Percentiles rank a stretch among this genome's conserved stretches.
These are phyloP conservation scores for Plantago rigida DNA, from an alignment of 305 asterid genomes.

Conservation along the genomic window DNA sequence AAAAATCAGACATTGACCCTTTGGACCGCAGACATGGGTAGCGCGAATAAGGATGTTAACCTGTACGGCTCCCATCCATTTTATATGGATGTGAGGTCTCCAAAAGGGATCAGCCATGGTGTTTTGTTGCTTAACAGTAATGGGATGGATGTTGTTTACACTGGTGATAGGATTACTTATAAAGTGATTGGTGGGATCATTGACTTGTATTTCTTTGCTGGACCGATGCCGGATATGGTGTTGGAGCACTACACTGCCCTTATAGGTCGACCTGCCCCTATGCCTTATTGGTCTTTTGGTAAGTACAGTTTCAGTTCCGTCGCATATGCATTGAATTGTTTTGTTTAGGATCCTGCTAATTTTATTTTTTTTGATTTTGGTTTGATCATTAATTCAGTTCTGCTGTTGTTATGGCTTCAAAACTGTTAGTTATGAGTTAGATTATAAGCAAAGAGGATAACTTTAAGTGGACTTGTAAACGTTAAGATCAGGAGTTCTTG, in stretches of 20 bases:
- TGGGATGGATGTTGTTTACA: conserved; percentile 75
- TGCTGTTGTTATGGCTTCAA: too few species aligned
- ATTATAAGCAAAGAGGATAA: too few species aligned
- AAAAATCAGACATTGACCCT: conserved; percentile 59
- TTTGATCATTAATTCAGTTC: too few species aligned
- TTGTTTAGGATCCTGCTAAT: too few species aligned
- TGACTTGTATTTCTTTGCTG: conserved; percentile 66
- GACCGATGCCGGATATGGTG: conserved; percentile 64
- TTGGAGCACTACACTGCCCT: conserved; percentile 74
- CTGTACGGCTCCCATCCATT: conserved; percentile 83
- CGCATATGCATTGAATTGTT: too few species aligned
- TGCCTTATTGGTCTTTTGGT: conserved; percentile 97
- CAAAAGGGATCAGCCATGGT: conserved; percentile 59
- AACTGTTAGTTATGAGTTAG: too few species aligned
- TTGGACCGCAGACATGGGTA: conserved; percentile 66
- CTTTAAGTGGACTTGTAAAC: too few species aligned
- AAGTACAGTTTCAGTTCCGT: conserved; percentile 19
- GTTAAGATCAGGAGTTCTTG: too few species aligned
- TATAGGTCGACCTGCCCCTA: conserved; percentile 78
- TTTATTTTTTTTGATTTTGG: too few species aligned
- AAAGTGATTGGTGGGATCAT: conserved; percentile 72
- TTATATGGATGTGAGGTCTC: conserved; percentile 69
- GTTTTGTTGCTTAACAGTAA: conserved; percentile 69
- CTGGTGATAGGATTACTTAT: conserved; percentile 64
- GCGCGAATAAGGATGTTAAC: conserved; percentile 48